Evolutionary conservation across 208 protist genomes (phyloP).

Genomic region (Herpetomonas muscarum): DNA sequence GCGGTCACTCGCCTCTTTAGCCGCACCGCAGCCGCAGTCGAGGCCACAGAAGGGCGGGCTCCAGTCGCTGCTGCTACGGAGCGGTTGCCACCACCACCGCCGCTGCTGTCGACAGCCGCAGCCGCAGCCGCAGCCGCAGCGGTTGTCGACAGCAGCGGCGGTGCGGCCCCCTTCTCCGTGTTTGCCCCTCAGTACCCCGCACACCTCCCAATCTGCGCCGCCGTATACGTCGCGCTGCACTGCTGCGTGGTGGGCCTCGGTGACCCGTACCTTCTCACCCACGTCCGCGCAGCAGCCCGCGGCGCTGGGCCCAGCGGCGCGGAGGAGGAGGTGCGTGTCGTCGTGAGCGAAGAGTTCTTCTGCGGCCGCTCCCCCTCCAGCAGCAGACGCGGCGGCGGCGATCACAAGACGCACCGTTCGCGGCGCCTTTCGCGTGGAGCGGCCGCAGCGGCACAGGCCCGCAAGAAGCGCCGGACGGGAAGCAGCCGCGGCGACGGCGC

Average conservation of each 20-base stretch:
- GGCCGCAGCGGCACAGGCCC: background rate
- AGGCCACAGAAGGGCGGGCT: no score
- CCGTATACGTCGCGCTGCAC: constrained; percentile 69
- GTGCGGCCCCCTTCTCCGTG: constrained; percentile 21
- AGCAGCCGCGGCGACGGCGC: no score
- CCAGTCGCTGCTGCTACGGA: background rate
- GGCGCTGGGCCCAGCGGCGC: no score
- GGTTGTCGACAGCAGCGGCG: background rate
- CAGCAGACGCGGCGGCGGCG: background rate
- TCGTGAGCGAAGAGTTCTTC: no score
- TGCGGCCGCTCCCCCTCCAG: background rate
- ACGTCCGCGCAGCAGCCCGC: constrained; percentile 5
- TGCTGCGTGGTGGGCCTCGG: constrained; percentile 45
- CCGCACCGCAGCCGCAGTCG: background rate
- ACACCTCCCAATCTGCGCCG: constrained; percentile 26
- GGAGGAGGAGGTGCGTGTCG: no score
- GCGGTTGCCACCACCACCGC: background rate
- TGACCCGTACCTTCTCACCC: constrained; percentile 59
- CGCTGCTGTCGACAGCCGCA: background rate
- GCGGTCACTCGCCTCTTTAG: no score
- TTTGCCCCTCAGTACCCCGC: constrained; percentile 35
- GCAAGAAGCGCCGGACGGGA: background rate
- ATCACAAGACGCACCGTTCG: background rate
- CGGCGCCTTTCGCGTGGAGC: background rate
- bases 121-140: background rate